Evolutionary conservation across 805 yeast species (phyloP), one percentile per base, ranked within the genome.

Genomic region (Saccharomycopsis olivae): DNA sequence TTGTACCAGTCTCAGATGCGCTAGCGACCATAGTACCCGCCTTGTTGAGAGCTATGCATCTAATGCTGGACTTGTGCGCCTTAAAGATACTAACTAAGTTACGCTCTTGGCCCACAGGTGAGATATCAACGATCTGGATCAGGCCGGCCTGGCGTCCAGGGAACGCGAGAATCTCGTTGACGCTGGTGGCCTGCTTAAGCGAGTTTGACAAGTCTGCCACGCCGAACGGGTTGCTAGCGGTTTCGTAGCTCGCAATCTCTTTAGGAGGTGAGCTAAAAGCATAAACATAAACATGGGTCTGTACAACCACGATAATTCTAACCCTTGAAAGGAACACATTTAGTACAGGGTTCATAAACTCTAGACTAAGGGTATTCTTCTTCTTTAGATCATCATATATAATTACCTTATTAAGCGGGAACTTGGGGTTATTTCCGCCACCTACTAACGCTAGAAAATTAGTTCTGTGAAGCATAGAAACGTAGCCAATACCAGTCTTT

Each of bases 371-470:
- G 3, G 88, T 80, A 21, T 78, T 77, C 49, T 76, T 77, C 47
- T 78, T 71, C 58, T 84, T 83, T 45, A 84, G 58, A 56, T 89
- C 97, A 59, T 89, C 96, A 95, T 96, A 92, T 14, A 89, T 78
- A 27, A 86, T 69, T 29, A 87, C 71, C 56, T 82, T 83, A 60
- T 84, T 85, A 49, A 73, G 67, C 1, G 95, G 82, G 52, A 75
- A 84, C 46, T 73, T 68, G 17, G 96, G 96, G 43, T 69, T 69
- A 47, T 70, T 68, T 1, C 96, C 96, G 14, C 96, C 96, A 1
- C 96, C 96, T 0, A 87, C 84, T 32, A 92, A 60, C 1, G 89
- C 95, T 39, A 89, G 67, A 55, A 87, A 88, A 60, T 89, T 89
- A 0, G 96, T 87, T 32, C 96, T 71, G 55, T 86, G 83, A 4